Evolutionary conservation across 352 stramenopile species (phyloP).

Genomic region (Globisporangium solare): DNA sequence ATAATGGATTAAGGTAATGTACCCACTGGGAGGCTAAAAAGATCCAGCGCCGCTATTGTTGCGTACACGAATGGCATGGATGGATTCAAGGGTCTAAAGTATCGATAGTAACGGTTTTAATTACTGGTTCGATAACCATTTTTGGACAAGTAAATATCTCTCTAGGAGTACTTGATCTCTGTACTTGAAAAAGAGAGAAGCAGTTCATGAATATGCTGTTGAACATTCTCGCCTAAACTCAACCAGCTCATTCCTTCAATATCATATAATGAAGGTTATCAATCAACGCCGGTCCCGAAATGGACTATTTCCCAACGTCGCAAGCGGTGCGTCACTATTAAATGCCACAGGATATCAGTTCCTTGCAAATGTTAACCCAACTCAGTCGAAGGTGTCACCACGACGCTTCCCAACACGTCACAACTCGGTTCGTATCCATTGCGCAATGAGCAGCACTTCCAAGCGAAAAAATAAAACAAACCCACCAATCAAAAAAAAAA

Average conservation of each 20-base stretch:
- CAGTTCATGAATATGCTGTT: neutral
- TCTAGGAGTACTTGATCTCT: neutral
- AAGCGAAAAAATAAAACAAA: too few species aligned
- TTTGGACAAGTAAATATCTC: neutral
- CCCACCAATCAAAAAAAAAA: too few species aligned
- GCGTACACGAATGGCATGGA: neutral
- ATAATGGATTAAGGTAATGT: slow-evolving; percentile 1
- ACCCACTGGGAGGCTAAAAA: neutral
- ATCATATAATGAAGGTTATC: neutral
- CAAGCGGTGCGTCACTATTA: too few species aligned
- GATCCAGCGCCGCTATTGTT: neutral
- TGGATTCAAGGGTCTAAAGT: neutral
- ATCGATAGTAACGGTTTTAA: neutral
- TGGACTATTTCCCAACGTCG: too few species aligned
- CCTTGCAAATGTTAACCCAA: too few species aligned
- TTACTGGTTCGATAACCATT: neutral
- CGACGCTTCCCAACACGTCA: neutral
- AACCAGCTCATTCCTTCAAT: too few species aligned
- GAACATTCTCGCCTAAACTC: neutral
- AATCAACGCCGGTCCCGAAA: too few species aligned
- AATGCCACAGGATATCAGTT: too few species aligned
- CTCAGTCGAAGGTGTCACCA: too few species aligned
- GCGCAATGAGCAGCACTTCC: too few species aligned
- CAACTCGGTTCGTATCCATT: neutral
- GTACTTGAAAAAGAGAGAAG: neutral